These are phyloP conservation scores for Globisporangium orthogonon DNA, from an alignment of 352 stramenopile genomes.

Conservation along the genomic window DNA sequence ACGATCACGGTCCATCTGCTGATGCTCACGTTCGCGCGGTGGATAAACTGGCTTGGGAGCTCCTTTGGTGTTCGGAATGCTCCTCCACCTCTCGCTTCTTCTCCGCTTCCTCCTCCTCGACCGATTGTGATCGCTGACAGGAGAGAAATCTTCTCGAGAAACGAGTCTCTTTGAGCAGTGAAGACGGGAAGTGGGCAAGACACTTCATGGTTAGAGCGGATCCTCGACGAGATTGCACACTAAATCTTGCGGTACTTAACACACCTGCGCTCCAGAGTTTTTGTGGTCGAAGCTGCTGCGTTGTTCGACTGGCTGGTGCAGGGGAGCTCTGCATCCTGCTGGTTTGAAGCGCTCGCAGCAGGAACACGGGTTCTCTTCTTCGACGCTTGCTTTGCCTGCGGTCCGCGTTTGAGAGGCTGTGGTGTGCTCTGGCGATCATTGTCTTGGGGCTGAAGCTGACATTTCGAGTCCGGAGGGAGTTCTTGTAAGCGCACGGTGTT, in stretches of 20 bases:
- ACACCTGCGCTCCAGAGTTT: neutral
- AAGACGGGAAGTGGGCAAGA: neutral
- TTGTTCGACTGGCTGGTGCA: neutral
- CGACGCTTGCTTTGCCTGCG: neutral
- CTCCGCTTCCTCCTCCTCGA: neutral
- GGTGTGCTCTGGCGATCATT: neutral
- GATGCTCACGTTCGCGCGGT: slow-evolving; percentile 40
- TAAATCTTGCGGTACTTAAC: neutral
- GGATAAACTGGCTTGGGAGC: slow-evolving; percentile 60
- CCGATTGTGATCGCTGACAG: slow-evolving; percentile 8
- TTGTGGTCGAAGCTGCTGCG: neutral
- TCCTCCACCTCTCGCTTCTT: neutral
- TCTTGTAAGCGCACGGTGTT: neutral
- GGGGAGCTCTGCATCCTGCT: slow-evolving; percentile 17
- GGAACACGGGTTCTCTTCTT: neutral
- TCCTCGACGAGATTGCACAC: neutral
- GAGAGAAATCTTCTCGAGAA: slow-evolving; percentile 9
- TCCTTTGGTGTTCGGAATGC: slow-evolving; percentile 16
- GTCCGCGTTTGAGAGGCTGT: neutral
- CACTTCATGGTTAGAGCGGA: neutral
- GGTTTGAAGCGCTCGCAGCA: slow-evolving; percentile 16
- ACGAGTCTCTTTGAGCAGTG: slow-evolving; percentile 1
- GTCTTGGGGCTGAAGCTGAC: neutral
- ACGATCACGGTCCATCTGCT: slow-evolving; percentile 68
- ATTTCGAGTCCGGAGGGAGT: neutral